Conservation (phyloP, 2,329 filamentous ascomycete genomes). For the Penicillium sp. region DNA sequence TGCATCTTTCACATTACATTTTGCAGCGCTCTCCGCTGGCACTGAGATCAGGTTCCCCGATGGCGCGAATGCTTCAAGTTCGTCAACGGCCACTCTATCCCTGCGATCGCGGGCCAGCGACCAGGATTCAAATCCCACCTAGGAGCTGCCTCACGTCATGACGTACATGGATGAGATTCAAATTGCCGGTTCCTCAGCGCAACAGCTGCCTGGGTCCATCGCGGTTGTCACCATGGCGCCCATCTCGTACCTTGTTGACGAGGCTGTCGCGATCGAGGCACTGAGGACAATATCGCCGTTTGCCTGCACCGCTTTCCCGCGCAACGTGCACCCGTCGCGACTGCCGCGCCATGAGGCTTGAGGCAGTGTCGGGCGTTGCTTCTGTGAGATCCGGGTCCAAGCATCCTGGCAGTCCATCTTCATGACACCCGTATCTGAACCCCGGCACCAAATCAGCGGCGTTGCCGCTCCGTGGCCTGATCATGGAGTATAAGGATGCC, state of each 20-base stretch:
- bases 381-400: conserved; percentile 6
- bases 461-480: conserved; percentile 9
- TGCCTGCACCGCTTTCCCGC: conserved; percentile 3
- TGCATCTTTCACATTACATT: no score
- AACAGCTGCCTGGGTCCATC: conserved; percentile 12
- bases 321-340: conserved; percentile 7
- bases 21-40: no score
- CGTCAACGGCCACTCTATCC: conserved; percentile 1
- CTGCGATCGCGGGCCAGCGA: conserved; percentile 2
- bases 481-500: conserved; percentile 11
- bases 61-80: no score
- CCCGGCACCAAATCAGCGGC: conserved; percentile 2
- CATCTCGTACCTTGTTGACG: neutral
- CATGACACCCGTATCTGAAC: conserved; percentile 9
- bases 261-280: no score
- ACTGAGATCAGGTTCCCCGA: no score
- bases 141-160: conserved; percentile 16
- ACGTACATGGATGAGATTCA: conserved; percentile 26
- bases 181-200: conserved; percentile 16
- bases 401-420: conserved; percentile 6
- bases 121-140: conserved; percentile 19
- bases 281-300: no score
- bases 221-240: conserved; percentile 1
- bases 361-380: conserved; percentile 1
- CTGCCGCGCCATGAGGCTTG: conserved; percentile 17